These are phyloP conservation scores for Inga oerstediana DNA, from an alignment of 306 rosid species.

Conservation along the genomic window DNA sequence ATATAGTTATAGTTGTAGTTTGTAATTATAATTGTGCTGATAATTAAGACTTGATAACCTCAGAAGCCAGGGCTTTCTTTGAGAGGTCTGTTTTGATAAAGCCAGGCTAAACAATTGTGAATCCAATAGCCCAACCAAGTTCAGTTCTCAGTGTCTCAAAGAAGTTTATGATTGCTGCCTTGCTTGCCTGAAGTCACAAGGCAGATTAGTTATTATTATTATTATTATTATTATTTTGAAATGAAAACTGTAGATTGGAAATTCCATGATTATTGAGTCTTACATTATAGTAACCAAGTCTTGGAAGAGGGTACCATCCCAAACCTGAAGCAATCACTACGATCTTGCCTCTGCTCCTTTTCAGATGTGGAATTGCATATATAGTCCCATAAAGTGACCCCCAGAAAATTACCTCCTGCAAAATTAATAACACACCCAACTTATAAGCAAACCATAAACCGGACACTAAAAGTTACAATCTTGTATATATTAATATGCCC, in stretches of 20 bases:
- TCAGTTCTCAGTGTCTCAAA: slow-evolving; percentile 52
- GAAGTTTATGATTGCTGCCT: slow-evolving; percentile 49
- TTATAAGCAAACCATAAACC: not conserved
- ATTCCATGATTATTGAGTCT: slow-evolving; percentile 16
- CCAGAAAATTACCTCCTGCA: slow-evolving; percentile 77
- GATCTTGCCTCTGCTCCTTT: slow-evolving; percentile 58
- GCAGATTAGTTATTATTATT: not conserved
- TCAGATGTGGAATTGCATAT: slow-evolving; percentile 65
- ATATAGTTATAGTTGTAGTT: not conserved
- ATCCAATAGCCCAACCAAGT: slow-evolving; percentile 36
- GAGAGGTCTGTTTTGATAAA: slow-evolving; percentile 28
- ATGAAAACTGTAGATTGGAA: not conserved
- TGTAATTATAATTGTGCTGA: not conserved
- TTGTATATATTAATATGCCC: not conserved
- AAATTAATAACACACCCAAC: not conserved
- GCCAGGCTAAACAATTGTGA: slow-evolving; percentile 56
- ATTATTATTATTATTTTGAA: too few relatives aligned
- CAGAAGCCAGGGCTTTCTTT: not conserved
- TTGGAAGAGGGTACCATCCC: slow-evolving; percentile 68
- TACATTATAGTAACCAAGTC: slow-evolving; percentile 59
- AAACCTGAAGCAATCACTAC: slow-evolving; percentile 58
- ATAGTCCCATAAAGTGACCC: slow-evolving; percentile 61
- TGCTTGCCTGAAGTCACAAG: slow-evolving; percentile 49
- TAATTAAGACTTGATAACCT: slow-evolving; percentile 20
- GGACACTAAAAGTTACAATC: not conserved